Evolutionary conservation across 2,329 filamentous ascomycete species (phyloP).

Genomic region (Trichoderma endophyticum): DNA sequence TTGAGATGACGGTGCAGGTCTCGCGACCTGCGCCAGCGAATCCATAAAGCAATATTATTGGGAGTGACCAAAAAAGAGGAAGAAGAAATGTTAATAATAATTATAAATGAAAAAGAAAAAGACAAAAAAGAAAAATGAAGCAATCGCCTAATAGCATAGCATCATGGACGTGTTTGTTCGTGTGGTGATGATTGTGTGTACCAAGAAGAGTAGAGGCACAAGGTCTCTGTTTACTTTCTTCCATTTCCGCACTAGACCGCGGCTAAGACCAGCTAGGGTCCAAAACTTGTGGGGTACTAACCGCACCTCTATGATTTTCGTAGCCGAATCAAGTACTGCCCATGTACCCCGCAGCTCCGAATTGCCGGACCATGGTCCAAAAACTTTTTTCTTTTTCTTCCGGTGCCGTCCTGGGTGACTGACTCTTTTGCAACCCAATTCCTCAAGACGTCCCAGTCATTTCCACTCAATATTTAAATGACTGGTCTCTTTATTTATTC

Average conservation of each 20-base stretch:
- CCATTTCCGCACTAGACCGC: constrained; percentile 28
- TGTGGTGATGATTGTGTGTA: not conserved
- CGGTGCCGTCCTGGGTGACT: constrained; percentile 22
- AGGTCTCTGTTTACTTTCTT: constrained; percentile 32
- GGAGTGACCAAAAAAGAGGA: not conserved
- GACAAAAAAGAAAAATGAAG: not conserved
- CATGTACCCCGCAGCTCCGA: constrained; percentile 20
- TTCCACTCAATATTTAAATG: constrained; percentile 29
- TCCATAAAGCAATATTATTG: not conserved
- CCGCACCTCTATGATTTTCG: not conserved
- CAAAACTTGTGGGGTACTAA: constrained; percentile 14
- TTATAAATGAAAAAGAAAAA: not conserved
- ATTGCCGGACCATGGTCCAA: constrained; percentile 29
- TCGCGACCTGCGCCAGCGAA: not conserved
- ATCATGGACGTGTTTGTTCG: not conserved
- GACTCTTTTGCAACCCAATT: constrained; percentile 16
- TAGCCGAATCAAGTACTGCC: constrained; percentile 1
- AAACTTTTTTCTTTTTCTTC: constrained; percentile 32
- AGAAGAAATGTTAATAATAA: not conserved
- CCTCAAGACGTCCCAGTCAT: constrained; percentile 23
- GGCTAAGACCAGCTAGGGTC: not conserved
- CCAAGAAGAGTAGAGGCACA: not conserved
- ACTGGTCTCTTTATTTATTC: constrained; percentile 24
- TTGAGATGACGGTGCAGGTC: not conserved
- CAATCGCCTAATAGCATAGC: not conserved